These are phyloP conservation scores for Aschersonia sp. DNA, from an alignment of 2,329 filamentous ascomycete species.

Conservation along the genomic window DNA sequence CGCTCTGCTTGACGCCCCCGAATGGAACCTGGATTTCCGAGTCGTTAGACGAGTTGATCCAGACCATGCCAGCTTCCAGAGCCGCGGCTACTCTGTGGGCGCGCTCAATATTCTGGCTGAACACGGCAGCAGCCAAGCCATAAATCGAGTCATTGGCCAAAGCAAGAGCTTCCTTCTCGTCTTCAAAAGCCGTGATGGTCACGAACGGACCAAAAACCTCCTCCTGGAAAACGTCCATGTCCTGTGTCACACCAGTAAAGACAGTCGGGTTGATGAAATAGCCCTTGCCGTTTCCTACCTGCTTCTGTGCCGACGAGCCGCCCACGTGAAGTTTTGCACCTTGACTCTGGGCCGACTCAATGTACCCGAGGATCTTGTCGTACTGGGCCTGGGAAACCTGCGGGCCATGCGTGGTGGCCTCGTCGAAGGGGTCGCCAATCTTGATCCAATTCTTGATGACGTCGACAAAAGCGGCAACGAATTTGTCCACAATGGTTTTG, in stretches of 20 bases:
- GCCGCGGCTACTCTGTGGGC: constrained; percentile 34
- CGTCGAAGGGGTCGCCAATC: constrained; percentile 56
- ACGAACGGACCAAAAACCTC: constrained; percentile 32
- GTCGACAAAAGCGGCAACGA: constrained; percentile 46
- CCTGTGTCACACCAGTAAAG: constrained; percentile 24
- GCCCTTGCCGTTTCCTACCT: constrained; percentile 22
- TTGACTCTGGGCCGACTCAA: constrained; percentile 53
- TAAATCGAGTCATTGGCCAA: constrained; percentile 40
- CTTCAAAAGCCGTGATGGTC: constrained; percentile 25
- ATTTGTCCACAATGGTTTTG: constrained; percentile 44
- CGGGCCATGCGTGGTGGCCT: constrained; percentile 59
- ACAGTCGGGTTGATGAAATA: constrained; percentile 32
- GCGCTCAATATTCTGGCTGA: constrained; percentile 40
- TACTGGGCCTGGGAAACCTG: constrained; percentile 59
- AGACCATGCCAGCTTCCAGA: constrained; percentile 45
- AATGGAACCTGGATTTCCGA: constrained; percentile 28
- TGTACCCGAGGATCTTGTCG: constrained; percentile 54
- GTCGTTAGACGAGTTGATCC: constrained; percentile 34
- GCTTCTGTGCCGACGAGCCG: constrained; percentile 32
- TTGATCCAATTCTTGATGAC: constrained; percentile 43
- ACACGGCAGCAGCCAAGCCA: constrained; percentile 46
- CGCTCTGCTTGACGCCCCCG: constrained; percentile 32
- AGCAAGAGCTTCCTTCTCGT: constrained; percentile 24
- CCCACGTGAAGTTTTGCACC: constrained; percentile 54
- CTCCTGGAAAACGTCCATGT: constrained; percentile 30